These are phyloP conservation scores for Parascedosporium putredinis DNA, from an alignment of 2,329 filamentous ascomycete genomes.

Conservation along the genomic window DNA sequence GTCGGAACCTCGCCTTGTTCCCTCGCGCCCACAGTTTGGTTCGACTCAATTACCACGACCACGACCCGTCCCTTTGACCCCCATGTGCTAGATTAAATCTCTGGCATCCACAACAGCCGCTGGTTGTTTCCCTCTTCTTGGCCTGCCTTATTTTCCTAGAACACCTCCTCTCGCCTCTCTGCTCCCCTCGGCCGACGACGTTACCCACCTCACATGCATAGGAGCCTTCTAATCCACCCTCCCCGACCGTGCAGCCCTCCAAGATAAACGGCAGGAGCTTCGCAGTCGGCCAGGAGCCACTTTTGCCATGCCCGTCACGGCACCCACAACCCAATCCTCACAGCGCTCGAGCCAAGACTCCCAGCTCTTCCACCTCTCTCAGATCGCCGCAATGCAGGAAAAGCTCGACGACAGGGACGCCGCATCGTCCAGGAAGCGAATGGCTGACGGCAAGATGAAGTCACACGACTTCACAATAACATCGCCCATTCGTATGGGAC, in stretches of 20 bases:
- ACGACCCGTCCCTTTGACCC: too few relatives aligned
- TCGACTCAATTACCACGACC: neutral
- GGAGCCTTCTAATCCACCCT: constrained; percentile 2
- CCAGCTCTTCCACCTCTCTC: constrained; percentile 41
- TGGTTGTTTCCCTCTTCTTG: neutral
- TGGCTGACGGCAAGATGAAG: constrained; percentile 60
- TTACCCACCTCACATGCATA: constrained; percentile 2
- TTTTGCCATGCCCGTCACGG: constrained; percentile 5
- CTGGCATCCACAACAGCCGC: neutral
- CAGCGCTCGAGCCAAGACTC: constrained; percentile 35
- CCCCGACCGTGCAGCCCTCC: constrained; percentile 2
- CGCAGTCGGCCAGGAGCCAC: neutral
- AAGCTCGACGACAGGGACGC: constrained; percentile 29
- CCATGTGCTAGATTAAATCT: too few relatives aligned
- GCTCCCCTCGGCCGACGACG: too few relatives aligned
- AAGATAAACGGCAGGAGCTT: neutral
- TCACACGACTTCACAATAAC: constrained; percentile 20
- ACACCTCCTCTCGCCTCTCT: neutral
- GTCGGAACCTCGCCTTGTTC: neutral
- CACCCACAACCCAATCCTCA: constrained; percentile 1
- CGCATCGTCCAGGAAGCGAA: constrained; percentile 50
- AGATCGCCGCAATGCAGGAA: constrained; percentile 37
- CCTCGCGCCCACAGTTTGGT: neutral
- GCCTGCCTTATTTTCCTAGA: neutral
- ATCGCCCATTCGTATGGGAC: constrained; percentile 34